Evolutionary conservation across 2,329 filamentous ascomycete species (phyloP).

Genomic region (Keithomyces neogunnii): DNA sequence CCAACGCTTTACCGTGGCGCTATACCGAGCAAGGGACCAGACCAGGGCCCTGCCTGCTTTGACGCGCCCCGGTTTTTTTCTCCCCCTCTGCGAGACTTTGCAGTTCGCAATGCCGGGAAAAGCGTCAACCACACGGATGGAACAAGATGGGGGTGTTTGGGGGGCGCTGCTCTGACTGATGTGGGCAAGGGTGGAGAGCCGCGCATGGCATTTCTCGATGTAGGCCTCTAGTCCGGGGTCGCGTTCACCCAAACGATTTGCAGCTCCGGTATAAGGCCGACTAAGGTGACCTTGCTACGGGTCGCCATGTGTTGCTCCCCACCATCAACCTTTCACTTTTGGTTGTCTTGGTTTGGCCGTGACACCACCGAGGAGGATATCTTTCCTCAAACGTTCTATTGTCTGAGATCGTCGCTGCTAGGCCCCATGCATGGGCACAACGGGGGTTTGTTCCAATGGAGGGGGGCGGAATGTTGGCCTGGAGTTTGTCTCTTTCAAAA

Average conservation of each 20-base stretch:
- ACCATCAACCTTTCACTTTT: neutral
- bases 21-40: neutral
- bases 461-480: neutral
- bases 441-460: neutral
- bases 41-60: neutral
- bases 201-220: constrained; percentile 4
- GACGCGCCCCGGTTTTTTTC: neutral
- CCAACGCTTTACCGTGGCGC: neutral
- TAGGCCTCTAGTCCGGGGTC: neutral
- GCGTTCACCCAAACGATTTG: neutral
- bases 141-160: neutral
- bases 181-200: neutral
- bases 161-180: neutral
- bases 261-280: constrained; percentile 5
- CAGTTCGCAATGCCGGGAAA: neutral
- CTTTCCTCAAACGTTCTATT: neutral
- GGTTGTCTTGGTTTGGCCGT: neutral
- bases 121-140: neutral
- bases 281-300: neutral
- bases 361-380: constrained; percentile 1
- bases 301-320: neutral
- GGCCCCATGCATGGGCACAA: neutral
- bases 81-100: neutral
- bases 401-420: neutral
- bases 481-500: neutral